Conservation (phyloP, 345 rosid genomes). For the Cardamine chenopodiifolia region DNA sequence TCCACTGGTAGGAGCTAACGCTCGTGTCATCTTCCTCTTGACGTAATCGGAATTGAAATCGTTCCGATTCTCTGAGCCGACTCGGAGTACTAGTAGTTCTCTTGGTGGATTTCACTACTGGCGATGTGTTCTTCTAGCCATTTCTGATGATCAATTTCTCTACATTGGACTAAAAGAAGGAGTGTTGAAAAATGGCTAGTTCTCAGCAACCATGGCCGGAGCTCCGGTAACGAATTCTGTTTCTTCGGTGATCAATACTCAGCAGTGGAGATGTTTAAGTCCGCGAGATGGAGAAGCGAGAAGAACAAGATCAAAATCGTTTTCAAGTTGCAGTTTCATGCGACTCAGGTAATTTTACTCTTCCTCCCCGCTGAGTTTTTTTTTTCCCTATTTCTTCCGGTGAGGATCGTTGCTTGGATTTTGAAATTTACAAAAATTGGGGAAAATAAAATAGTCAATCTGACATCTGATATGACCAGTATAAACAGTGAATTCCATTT, state of each 20-base stretch:
- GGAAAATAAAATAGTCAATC: slow-evolving; percentile 11
- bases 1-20: slow-evolving; percentile 35
- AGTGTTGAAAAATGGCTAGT: slow-evolving; percentile 40
- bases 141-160: neutral
- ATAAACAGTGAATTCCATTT: slow-evolving; percentile 11
- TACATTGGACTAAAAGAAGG: slow-evolving; percentile 38
- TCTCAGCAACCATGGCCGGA: slow-evolving; percentile 31
- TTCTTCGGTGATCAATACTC: slow-evolving; percentile 22
- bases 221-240: slow-evolving; percentile 42
- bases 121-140: neutral
- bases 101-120: neutral
- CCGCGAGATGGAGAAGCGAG: slow-evolving; percentile 81
- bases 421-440: neutral
- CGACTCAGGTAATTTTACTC: slow-evolving; percentile 66
- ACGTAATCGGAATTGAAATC: slow-evolving; percentile 18
- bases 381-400: neutral
- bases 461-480: slow-evolving; percentile 29
- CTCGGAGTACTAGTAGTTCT: neutral
- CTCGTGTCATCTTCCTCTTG: slow-evolving; percentile 35
- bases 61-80: slow-evolving; percentile 21
- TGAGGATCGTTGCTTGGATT: slow-evolving; percentile 17
- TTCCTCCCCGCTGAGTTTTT: neutral
- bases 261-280: slow-evolving; percentile 67
- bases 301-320: slow-evolving; percentile 83
- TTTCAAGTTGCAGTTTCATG: slow-evolving; percentile 86